phyloP scores from a whole-genome alignment of 1,139 yeast species.

The Zygosaccharomyces sapae region DNA sequence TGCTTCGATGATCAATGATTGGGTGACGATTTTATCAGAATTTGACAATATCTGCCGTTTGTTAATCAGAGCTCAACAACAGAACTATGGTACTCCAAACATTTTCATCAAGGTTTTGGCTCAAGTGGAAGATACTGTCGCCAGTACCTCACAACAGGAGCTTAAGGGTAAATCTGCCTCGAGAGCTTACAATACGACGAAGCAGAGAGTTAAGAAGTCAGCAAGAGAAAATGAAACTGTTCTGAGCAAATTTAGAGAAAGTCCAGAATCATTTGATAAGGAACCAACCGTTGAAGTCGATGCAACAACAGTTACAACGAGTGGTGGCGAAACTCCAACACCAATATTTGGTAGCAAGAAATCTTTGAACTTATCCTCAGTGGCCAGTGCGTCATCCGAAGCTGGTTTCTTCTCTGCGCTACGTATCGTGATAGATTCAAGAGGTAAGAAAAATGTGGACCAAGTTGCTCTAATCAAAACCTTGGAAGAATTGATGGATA shows the following conservation, averaged over 20 bases:
- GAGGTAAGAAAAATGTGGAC: slow-evolving; percentile 95
- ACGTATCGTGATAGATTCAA: slow-evolving; percentile 72
- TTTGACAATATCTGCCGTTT: slow-evolving; percentile 73
- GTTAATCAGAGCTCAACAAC: slow-evolving; percentile 68
- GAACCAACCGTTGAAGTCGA: slow-evolving; percentile 41
- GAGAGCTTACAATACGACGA: slow-evolving; percentile 80
- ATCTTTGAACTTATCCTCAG: slow-evolving; percentile 33
- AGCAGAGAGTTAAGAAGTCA: slow-evolving; percentile 84
- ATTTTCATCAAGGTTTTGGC: slow-evolving; percentile 65
- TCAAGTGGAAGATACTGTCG: slow-evolving; percentile 67
- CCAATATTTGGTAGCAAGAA: slow-evolving; percentile 37
- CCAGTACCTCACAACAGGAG: slow-evolving; percentile 54
- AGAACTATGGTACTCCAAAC: slow-evolving; percentile 66
- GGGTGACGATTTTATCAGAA: slow-evolving; percentile 72
- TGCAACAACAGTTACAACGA: slow-evolving; percentile 21
- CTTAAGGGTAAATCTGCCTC: slow-evolving; percentile 79
- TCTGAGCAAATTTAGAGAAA: slow-evolving; percentile 56
- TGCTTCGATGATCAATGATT: slow-evolving; percentile 68
- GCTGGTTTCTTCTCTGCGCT: slow-evolving; percentile 63
- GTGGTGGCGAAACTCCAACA: slow-evolving; percentile 21
- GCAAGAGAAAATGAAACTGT: slow-evolving; percentile 58
- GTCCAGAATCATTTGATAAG: slow-evolving; percentile 68
- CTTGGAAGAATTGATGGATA: slow-evolving; percentile 59
- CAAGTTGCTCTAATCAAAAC: slow-evolving; percentile 69
- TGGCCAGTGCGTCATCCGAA: slow-evolving; percentile 37